Evolutionary conservation across 2,329 filamentous ascomycete species (phyloP).

Genomic region (Aciculosporium take): DNA sequence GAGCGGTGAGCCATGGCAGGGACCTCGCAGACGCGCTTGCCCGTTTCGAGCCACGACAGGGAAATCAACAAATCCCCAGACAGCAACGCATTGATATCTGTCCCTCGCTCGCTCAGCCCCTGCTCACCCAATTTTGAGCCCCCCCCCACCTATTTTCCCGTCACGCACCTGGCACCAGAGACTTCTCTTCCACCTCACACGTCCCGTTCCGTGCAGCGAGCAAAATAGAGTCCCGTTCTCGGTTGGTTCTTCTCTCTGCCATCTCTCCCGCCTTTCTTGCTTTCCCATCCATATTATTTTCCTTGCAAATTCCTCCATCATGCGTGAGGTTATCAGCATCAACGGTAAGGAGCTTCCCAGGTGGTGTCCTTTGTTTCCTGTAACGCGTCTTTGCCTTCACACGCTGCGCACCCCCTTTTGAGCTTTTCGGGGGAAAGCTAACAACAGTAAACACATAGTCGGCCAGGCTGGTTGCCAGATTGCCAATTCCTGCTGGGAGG

Average conservation of each 20-base stretch:
- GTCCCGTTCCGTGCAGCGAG: conserved; percentile 8
- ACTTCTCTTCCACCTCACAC: conserved; percentile 14
- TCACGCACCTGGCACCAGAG: conserved; percentile 11
- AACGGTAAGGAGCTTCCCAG: conserved; percentile 56
- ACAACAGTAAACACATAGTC: conserved; percentile 55
- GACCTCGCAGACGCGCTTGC: conserved; percentile 17
- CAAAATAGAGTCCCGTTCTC: conserved; percentile 6
- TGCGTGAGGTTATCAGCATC: conserved; percentile 99
- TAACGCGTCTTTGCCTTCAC: conserved; percentile 8
- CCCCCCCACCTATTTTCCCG: conserved; percentile 33
- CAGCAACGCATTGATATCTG: conserved; percentile 15
- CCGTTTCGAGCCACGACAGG: conserved; percentile 19
- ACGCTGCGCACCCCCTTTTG: not conserved
- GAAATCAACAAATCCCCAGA: conserved; percentile 27
- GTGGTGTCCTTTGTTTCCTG: conserved; percentile 13
- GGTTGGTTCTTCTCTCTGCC: conserved; percentile 13
- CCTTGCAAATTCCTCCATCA: conserved; percentile 37
- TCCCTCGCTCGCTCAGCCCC: conserved; percentile 12
- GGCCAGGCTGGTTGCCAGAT: conserved; percentile 99
- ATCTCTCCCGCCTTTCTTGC: conserved; percentile 9
- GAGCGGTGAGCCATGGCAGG: conserved; percentile 6
- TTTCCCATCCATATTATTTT: conserved; percentile 9
- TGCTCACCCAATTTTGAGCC: conserved; percentile 31
- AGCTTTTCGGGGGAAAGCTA: conserved; percentile 28
- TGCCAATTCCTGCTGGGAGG: conserved; percentile 99